Base-by-base conservation (phyloP, 805 yeast species). In the Nakazawaea ernobii region DNA sequence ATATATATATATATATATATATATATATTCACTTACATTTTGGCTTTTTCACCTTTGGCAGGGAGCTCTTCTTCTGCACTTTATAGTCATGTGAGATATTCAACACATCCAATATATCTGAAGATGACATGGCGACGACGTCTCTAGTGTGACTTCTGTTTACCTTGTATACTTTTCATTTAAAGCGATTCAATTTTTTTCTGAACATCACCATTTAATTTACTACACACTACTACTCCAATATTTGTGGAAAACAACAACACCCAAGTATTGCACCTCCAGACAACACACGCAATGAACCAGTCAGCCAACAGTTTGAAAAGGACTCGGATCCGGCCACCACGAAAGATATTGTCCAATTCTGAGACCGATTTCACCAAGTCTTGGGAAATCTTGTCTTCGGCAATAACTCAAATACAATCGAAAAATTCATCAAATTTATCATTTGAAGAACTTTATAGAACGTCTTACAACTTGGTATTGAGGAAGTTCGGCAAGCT, bases 361-460 rank as follows among this genome's bases (percentile, higher is more conserved):
- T 17, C 14, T 14, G 68, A 68, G 15, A 67, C 75, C 8, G 85
- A 80, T 54, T 84, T 82, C 52, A 83, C 80, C 14, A 73, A 77
- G 44, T 71, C 85, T 0, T 89, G 96, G 96, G 57, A 59, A 1
- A 68, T 77, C 0, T 67, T 90, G 17, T 65, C 83, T 7, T 69
- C 74, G 35, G 96, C 96, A 17, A 82, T 90, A 32, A 65, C 59
- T 13, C 85, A 84, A 55, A 90, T 91, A 47, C 85, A 82, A 57
- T 70, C 73, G 37, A 81, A 86, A 55, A 79, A 85, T 57, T 90
- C 90, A 7, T 77, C 86, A 3, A 75, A 77, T 48, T 67, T 90
- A 27, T 85, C 94, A 1, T 90, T 87, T 59, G 96, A 90, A 57
- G 87, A 83, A 54, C 70, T 90, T 0, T 91, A 91, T 61, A 68